These are phyloP conservation scores for Erodium trifolium DNA, from an alignment of 441 rosid species.

Conservation along the genomic window DNA sequence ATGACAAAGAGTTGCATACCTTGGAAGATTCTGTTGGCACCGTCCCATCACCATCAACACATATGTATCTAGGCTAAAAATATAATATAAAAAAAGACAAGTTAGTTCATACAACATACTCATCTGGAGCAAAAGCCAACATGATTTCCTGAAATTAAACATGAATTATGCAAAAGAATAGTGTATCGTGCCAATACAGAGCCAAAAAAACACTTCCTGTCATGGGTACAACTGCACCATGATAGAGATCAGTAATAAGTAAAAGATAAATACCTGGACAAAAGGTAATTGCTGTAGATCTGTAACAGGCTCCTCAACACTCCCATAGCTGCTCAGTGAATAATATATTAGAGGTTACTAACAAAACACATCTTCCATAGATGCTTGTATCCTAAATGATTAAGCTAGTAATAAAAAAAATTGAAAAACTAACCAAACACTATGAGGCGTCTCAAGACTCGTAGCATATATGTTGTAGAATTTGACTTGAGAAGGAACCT, in stretches of 20 bases:
- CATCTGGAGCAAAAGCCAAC: neutral
- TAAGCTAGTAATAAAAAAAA: neutral
- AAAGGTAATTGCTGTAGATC: conserved; percentile 49
- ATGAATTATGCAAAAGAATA: neutral
- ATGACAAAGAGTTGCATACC: conserved; percentile 35
- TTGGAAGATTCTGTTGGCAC: conserved; percentile 84
- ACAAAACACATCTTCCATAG: conserved; percentile 5
- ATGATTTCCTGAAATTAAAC: neutral
- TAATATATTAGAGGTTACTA: conserved; percentile 16
- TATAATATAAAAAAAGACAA: conserved; percentile 7
- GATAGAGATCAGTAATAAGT: conserved; percentile 2
- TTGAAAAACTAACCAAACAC: conserved; percentile 54
- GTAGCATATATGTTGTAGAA: conserved; percentile 85
- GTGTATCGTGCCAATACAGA: neutral
- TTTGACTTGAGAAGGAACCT: conserved; percentile 77
- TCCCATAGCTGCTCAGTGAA: conserved; percentile 68
- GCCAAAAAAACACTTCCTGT: neutral
- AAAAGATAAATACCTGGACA: conserved; percentile 42
- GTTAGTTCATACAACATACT: conserved; percentile 13
- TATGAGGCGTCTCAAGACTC: conserved; percentile 78
- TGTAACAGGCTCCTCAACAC: conserved; percentile 51
- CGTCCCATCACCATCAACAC: conserved; percentile 92
- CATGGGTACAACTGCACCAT: neutral
- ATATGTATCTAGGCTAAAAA: conserved; percentile 69
- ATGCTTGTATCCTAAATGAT: neutral